phyloP scores from a whole-genome alignment of 2,329 filamentous ascomycete species.

The Neospermospora avenae region DNA sequence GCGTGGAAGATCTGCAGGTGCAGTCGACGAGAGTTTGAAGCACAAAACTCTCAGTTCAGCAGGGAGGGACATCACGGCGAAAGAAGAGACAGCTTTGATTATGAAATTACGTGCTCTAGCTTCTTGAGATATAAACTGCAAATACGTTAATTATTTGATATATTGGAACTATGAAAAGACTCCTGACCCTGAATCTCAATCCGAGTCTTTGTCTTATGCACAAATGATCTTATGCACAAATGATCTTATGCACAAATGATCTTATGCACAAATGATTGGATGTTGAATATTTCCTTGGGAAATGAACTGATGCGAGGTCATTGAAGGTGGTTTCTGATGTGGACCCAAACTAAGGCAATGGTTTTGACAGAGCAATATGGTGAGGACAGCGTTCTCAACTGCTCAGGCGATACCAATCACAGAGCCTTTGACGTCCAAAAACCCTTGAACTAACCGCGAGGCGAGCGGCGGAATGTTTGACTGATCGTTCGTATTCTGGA shows the following conservation, averaged over 20 bases:
- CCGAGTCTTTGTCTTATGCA: not conserved
- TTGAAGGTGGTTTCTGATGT: too few species aligned
- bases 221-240: not conserved
- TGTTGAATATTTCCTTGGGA: not conserved
- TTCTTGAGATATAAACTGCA: not conserved
- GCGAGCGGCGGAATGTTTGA: not conserved
- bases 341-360: not conserved
- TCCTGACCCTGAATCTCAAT: not conserved
- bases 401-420: not conserved
- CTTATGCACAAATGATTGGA: not conserved
- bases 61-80: slow-evolving; percentile 37
- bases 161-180: not conserved
- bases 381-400: not conserved
- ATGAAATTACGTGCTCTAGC: not conserved
- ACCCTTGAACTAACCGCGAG: too few species aligned
- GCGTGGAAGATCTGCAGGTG: slow-evolving; percentile 69
- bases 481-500: not conserved
- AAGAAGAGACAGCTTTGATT: not conserved
- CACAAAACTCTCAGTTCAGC: slow-evolving; percentile 63
- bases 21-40: slow-evolving; percentile 67
- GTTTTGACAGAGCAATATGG: not conserved
- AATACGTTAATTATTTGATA: not conserved
- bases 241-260: not conserved
- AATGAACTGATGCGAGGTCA: not conserved
- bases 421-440: not conserved